Evolutionary conservation across 768 basidiomycete species (phyloP).

Genomic region (Lactifluus volemus): DNA sequence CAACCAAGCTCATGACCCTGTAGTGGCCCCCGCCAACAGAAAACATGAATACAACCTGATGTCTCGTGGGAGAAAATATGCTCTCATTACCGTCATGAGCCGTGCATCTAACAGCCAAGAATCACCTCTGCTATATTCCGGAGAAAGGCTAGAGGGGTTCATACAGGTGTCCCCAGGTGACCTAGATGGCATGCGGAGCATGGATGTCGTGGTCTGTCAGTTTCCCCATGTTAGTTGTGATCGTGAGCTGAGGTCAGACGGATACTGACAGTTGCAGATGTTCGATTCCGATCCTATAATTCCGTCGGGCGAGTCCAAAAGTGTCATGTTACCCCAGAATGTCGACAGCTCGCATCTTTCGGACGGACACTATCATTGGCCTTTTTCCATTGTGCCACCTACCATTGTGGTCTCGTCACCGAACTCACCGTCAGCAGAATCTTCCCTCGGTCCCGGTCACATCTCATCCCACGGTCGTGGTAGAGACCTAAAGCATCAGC

Average conservation of each 20-base stretch:
- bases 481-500: background rate
- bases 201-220: constrained; percentile 14
- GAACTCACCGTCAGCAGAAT: background rate
- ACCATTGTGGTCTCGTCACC: background rate
- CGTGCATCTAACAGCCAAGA: background rate
- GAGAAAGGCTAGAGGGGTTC: constrained; percentile 8
- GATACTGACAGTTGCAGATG: background rate
- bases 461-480: background rate
- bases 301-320: constrained; percentile 4
- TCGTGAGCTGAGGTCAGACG: background rate
- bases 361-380: constrained; percentile 1
- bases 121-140: constrained; percentile 7
- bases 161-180: constrained; percentile 3
- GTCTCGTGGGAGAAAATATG: constrained; percentile 14
- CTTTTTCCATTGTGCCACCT: constrained; percentile 1
- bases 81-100: constrained; percentile 3
- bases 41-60: constrained; percentile 1
- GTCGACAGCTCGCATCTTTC: background rate
- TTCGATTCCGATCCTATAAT: background rate
- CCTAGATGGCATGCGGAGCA: background rate
- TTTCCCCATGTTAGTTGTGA: background rate
- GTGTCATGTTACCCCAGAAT: background rate
- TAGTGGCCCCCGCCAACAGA: background rate
- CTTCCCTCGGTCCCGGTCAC: background rate
- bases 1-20: background rate